Conservation (phyloP, 208 protist genomes). For the Trypanosoma grayi region DNA sequence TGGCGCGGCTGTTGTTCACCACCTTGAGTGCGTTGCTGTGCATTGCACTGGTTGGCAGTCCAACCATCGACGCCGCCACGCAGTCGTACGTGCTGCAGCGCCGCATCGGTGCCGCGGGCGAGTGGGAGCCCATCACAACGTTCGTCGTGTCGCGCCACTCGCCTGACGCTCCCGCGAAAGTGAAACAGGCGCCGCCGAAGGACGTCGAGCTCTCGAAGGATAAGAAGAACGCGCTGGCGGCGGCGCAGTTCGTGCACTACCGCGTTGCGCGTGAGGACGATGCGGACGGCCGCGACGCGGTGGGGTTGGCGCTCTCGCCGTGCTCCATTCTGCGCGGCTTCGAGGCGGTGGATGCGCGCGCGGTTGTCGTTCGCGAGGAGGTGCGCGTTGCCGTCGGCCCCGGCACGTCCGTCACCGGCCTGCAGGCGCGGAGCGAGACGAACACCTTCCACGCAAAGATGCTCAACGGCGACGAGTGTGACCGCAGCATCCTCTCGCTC, state of each 20-base stretch:
- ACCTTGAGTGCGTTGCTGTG: conserved; percentile 25
- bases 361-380: conserved; percentile 69
- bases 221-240: conserved; percentile 38
- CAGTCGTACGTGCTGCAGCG: conserved; percentile 73
- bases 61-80: conserved; percentile 29
- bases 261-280: conserved; percentile 34
- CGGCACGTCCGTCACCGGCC: conserved; percentile 46
- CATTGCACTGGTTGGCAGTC: conserved; percentile 2
- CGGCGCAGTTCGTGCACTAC: conserved; percentile 70
- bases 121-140: conserved; percentile 49
- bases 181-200: conserved; percentile 27
- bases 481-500: conserved; percentile 72
- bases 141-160: conserved; percentile 57
- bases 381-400: conserved; percentile 58
- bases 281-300: conserved; percentile 13
- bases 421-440: conserved; percentile 73
- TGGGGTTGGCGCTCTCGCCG: conserved; percentile 57
- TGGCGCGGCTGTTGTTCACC: conserved; percentile 12
- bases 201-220: conserved; percentile 39
- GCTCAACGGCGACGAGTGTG: conserved; percentile 81
- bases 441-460: conserved; percentile 90
- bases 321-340: conserved; percentile 87
- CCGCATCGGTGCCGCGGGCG: conserved; percentile 38
- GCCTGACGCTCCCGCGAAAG: conserved; percentile 37
- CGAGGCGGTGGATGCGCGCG: conserved; percentile 66